A percentile compares a stretch with the other conserved stretches of the same genome.
Conservation (phyloP, 2,329 filamentous ascomycete genomes). For the Diaporthe vaccinii region DNA sequence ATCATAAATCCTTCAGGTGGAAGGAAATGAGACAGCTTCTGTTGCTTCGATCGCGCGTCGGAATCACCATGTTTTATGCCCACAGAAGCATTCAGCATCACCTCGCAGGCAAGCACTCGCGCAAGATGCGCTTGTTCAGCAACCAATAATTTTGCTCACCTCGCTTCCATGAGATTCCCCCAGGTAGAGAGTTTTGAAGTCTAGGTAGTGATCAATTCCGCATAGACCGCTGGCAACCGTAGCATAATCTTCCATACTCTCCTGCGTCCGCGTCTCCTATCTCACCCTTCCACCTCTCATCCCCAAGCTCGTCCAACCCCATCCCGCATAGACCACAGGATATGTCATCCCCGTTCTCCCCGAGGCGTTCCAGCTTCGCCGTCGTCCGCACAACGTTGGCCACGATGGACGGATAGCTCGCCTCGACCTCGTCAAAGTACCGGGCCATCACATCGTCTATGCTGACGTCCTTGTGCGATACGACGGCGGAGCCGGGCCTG, state of each 20-base stretch:
- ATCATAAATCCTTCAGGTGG: background rate
- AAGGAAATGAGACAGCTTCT: background rate
- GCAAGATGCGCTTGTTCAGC: background rate
- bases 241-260: constrained; percentile 68
- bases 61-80: background rate
- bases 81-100: background rate
- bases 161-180: background rate
- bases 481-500: constrained; percentile 53
- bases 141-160: background rate
- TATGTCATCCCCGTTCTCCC: constrained; percentile 49
- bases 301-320: constrained; percentile 73
- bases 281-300: constrained; percentile 74
- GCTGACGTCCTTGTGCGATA: constrained; percentile 81
- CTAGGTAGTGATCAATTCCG: constrained; percentile 56
- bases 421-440: constrained; percentile 89
- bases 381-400: constrained; percentile 95
- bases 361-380: constrained; percentile 77
- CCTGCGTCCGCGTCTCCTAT: constrained; percentile 61
- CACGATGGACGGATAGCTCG: constrained; percentile 90
- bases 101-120: background rate
- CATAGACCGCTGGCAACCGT: constrained; percentile 79
- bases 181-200: too few relatives aligned
- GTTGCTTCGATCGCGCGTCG: background rate
- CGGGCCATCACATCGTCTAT: constrained; percentile 92
- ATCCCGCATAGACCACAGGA: constrained; percentile 79